These are phyloP conservation scores for Nigrospora osmanthi DNA, from an alignment of 2,329 filamentous ascomycete species.

Conservation along the genomic window DNA sequence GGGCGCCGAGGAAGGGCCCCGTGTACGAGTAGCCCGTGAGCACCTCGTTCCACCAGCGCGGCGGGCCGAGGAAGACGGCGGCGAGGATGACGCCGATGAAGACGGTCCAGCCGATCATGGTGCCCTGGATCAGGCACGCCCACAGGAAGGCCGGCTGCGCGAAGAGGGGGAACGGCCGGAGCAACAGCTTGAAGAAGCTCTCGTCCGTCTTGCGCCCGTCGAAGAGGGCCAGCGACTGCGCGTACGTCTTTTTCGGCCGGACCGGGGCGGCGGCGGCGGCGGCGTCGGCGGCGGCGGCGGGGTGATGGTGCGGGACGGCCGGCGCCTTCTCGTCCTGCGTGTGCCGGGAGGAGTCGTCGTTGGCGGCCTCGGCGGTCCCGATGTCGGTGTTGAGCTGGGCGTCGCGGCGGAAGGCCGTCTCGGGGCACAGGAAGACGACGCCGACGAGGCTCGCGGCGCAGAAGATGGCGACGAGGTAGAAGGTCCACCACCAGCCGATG, in stretches of 20 bases:
- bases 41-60: conserved; percentile 74
- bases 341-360: too few species aligned
- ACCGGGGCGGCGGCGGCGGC: conserved; percentile 16
- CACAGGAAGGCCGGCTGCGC: conserved; percentile 80
- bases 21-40: conserved; percentile 82
- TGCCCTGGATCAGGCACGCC: conserved; percentile 72
- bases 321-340: too few species aligned
- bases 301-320: too few species aligned
- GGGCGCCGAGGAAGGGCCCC: conserved; percentile 75
- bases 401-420: conserved; percentile 70
- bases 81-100: conserved; percentile 80
- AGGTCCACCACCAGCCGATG: conserved; percentile 80
- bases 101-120: conserved; percentile 91
- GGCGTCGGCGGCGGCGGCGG: conserved; percentile 3
- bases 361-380: conserved; percentile 11
- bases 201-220: conserved; percentile 79
- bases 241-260: conserved; percentile 46
- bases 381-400: conserved; percentile 63
- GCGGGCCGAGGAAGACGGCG: conserved; percentile 73
- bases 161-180: conserved; percentile 77
- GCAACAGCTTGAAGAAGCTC: conserved; percentile 53
- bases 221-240: conserved; percentile 59
- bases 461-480: conserved; percentile 85
- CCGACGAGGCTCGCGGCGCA: conserved; percentile 60
- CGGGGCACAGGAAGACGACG: conserved; percentile 73